Percentiles rank a stretch among this genome's conserved stretches.
Conservation (phyloP, 768 basidiomycete genomes). For the Leccinum aurantiacum region DNA sequence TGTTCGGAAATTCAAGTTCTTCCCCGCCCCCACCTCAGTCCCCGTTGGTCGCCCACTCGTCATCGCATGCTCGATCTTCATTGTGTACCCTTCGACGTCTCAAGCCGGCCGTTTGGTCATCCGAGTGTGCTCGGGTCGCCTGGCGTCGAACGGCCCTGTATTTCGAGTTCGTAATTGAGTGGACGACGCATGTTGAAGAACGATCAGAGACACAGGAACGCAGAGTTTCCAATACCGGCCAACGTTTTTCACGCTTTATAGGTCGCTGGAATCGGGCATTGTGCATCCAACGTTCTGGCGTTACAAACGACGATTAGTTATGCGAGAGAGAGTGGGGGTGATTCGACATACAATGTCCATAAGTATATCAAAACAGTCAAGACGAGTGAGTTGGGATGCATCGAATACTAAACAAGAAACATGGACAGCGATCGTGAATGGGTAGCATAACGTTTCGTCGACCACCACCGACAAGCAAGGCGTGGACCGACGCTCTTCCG, state of each 20-base stretch:
- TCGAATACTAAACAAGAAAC: neutral
- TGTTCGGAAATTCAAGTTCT: too few species aligned
- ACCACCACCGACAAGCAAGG: neutral
- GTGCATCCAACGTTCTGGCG: slow-evolving; percentile 2
- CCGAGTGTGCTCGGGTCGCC: too few species aligned
- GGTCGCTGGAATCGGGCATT: neutral
- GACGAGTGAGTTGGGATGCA: neutral
- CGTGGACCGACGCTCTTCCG: too few species aligned
- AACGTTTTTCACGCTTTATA: too few species aligned
- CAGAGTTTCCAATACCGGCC: neutral
- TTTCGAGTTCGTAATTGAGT: too few species aligned
- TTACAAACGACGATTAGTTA: neutral
- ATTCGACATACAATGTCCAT: neutral
- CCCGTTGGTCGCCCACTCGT: too few species aligned
- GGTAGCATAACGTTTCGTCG: slow-evolving; percentile 2
- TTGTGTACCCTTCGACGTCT: too few species aligned
- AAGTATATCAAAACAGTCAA: neutral
- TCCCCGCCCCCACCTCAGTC: too few species aligned
- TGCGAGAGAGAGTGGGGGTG: neutral
- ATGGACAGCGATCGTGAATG: neutral
- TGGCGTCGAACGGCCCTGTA: too few species aligned
- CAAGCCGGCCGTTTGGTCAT: too few species aligned
- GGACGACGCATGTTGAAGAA: too few species aligned
- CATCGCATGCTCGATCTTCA: too few species aligned
- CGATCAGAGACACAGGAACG: neutral